A percentile compares a stretch with the other conserved stretches of the same genome.
These are phyloP conservation scores for Alternaria viburni DNA, from an alignment of 2,329 filamentous ascomycete species.

Conservation along the genomic window DNA sequence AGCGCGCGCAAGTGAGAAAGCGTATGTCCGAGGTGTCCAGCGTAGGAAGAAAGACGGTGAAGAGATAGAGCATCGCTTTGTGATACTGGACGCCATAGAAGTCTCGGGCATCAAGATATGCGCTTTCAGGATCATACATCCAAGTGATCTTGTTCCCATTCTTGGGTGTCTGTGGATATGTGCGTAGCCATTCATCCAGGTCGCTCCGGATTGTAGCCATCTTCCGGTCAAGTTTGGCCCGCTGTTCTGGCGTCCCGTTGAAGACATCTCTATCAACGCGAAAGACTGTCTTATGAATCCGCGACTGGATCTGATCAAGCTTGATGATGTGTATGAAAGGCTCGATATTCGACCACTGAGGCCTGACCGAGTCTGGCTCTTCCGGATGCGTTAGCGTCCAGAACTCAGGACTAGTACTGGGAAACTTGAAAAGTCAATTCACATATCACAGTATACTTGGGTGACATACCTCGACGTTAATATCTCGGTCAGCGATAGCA, in stretches of 20 bases:
- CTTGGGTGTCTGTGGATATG: conserved; percentile 25
- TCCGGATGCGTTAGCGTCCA: conserved; percentile 32
- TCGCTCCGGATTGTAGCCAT: conserved; percentile 23
- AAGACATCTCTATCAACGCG: conserved; percentile 29
- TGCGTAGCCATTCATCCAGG: conserved; percentile 28
- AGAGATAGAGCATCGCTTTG: conserved; percentile 34
- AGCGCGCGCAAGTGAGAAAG: conserved; percentile 31
- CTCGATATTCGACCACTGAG: conserved; percentile 30
- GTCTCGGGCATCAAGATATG: conserved; percentile 30
- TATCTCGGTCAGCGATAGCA: conserved; percentile 36
- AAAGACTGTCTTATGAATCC: conserved; percentile 34
- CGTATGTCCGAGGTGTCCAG: conserved; percentile 26
- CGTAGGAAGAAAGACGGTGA: conserved; percentile 28
- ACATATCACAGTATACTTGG: neutral
- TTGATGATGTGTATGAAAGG: conserved; percentile 38
- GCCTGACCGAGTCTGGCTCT: conserved; percentile 10
- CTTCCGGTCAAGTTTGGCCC: conserved; percentile 25
- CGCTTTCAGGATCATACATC: conserved; percentile 37
- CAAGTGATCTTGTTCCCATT: conserved; percentile 28
- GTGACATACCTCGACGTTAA: conserved; percentile 33
- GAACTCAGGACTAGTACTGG: conserved; percentile 23
- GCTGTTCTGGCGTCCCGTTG: conserved; percentile 17
- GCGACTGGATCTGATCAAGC: conserved; percentile 31
- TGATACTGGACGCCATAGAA: conserved; percentile 38
- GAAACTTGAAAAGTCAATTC: conserved; percentile 16